Conservation (phyloP, 176 grass and related monocot genomes). For the Rhipidocladum racemiflorum region DNA sequence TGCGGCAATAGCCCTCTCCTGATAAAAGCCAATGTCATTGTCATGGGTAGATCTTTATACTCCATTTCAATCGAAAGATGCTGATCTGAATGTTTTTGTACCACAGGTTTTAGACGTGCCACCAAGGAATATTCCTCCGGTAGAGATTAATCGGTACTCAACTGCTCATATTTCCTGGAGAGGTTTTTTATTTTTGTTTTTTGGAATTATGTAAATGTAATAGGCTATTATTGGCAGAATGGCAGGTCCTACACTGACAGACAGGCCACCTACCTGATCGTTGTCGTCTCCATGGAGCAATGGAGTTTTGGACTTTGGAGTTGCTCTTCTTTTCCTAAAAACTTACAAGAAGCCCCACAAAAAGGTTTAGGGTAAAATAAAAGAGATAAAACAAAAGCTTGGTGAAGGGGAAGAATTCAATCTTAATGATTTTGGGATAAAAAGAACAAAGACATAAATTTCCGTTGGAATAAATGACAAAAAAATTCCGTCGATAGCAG, state of each 20-base stretch:
- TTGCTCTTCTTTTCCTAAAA: not conserved
- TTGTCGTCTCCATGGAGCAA: not conserved
- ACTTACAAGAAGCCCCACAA: not conserved
- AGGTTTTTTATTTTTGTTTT: not conserved
- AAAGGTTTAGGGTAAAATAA: not conserved
- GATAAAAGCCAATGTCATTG: not conserved
- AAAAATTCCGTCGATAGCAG: constrained; percentile 60
- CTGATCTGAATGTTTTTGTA: not conserved
- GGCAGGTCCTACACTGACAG: too few species aligned
- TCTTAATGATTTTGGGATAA: not conserved
- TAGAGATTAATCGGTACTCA: not conserved
- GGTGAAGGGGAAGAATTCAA: not conserved
- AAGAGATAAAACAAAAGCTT: not conserved
- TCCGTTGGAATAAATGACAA: not conserved
- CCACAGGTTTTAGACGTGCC: not conserved
- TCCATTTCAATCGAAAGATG: not conserved
- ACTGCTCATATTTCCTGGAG: not conserved
- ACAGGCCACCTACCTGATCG: not conserved
- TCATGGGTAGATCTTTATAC: not conserved
- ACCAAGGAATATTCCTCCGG: not conserved
- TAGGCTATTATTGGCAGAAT: too few species aligned
- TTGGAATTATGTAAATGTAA: not conserved
- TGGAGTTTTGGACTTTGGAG: not conserved
- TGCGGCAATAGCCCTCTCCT: not conserved
- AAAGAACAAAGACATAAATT: not conserved